A percentile compares a stretch with the other conserved stretches of the same genome.
Conservation (phyloP, 495 filamentous ascomycete species). For the Cladorrhinum samala region DNA sequence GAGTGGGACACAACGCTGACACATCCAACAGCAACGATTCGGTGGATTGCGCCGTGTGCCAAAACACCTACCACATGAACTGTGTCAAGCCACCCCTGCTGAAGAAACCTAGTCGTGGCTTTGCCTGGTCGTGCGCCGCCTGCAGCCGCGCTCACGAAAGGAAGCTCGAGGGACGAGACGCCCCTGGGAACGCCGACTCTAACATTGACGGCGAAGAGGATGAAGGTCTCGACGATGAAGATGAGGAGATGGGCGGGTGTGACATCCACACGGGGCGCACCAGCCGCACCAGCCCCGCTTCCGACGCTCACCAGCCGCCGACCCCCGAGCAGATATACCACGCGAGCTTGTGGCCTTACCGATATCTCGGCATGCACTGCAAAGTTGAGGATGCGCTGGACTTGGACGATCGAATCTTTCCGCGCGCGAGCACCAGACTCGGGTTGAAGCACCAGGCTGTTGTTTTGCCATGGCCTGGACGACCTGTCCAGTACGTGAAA, state of each 20-base stretch:
- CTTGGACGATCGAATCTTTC: slow-evolving; percentile 96
- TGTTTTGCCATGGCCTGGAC: slow-evolving; percentile 76
- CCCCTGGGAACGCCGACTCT: slow-evolving; percentile 52
- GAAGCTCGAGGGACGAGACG: slow-evolving; percentile 85
- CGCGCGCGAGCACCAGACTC: slow-evolving; percentile 85
- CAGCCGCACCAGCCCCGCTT: slow-evolving; percentile 52
- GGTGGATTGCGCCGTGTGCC: slow-evolving; percentile 93
- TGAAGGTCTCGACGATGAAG: slow-evolving; percentile 57
- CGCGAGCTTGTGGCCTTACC: slow-evolving; percentile 90
- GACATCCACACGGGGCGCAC: slow-evolving; percentile 63
- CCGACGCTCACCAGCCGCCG: slow-evolving; percentile 56
- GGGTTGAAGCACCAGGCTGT: slow-evolving; percentile 89
- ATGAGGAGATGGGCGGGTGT: slow-evolving; percentile 69
- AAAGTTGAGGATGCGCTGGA: slow-evolving; percentile 93
- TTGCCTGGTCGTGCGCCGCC: slow-evolving; percentile 95
- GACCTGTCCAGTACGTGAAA: slow-evolving; percentile 83
- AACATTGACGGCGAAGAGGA: slow-evolving; percentile 27
- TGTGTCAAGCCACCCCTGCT: slow-evolving; percentile 88
- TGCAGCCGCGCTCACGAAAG: slow-evolving; percentile 92
- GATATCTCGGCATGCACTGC: slow-evolving; percentile 94
- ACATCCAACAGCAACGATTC: slow-evolving; percentile 67
- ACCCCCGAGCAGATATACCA: slow-evolving; percentile 89
- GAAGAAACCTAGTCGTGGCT: slow-evolving; percentile 95
- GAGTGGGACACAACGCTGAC: slow-evolving; percentile 23
- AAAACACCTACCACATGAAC: slow-evolving; percentile 95